Conservation (phyloP, 2,329 filamentous ascomycete genomes). For the Ophiobolus disseminans region DNA sequence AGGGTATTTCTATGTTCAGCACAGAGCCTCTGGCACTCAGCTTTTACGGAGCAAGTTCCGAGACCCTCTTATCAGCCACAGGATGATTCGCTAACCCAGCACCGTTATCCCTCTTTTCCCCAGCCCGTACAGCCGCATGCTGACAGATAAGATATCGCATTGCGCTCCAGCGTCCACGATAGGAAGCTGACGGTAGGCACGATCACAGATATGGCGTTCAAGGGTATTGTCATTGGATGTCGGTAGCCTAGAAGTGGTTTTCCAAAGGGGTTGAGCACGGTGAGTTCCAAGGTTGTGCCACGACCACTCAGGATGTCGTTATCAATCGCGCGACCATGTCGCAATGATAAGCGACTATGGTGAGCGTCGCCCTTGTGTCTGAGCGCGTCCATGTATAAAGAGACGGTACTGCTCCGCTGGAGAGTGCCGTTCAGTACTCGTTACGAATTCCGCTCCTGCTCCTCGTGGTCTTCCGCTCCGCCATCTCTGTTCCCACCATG, state of each 20-base stretch:
- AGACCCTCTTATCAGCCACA: conserved; percentile 31
- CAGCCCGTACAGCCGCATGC: conserved; percentile 20
- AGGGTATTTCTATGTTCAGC: conserved; percentile 6
- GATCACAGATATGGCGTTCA: conserved; percentile 18
- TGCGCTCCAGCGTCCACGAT: conserved; percentile 40
- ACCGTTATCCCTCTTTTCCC: conserved; percentile 23
- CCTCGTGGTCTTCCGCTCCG: conserved; percentile 10
- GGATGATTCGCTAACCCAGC: conserved; percentile 21
- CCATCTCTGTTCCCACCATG: conserved; percentile 11
- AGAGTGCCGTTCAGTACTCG: not conserved
- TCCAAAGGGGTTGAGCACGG: conserved; percentile 14
- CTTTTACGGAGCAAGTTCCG: not conserved
- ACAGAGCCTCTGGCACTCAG: conserved; percentile 7
- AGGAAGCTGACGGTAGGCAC: conserved; percentile 37
- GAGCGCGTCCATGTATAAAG: conserved; percentile 11
- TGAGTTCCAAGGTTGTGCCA: conserved; percentile 24
- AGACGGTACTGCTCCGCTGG: not conserved
- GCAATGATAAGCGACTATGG: conserved; percentile 47
- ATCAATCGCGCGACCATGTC: conserved; percentile 47
- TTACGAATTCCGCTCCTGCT: not conserved
- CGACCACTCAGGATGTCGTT: conserved; percentile 39
- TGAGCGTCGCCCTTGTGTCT: conserved; percentile 22
- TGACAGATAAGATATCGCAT: conserved; percentile 38
- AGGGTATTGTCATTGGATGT: conserved; percentile 31
- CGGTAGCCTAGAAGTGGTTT: conserved; percentile 17